phyloP scores from a whole-genome alignment of 2,329 filamentous ascomycete genomes.

The Mariannaea sp. region DNA sequence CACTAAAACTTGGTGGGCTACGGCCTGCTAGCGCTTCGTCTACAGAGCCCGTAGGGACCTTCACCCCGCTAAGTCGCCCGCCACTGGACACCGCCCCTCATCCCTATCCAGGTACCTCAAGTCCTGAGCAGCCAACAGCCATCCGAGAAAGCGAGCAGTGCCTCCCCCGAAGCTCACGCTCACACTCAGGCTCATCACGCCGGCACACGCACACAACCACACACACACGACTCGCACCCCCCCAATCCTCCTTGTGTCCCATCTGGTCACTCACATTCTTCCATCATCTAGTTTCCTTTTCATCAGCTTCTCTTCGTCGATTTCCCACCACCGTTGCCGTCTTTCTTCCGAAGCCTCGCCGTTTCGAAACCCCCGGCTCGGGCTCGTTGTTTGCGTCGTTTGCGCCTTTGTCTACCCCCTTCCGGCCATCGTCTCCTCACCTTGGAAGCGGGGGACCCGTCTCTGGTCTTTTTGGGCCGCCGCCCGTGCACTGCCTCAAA shows the following conservation, averaged over 20 bases:
- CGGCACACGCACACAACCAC: slow-evolving; percentile 1
- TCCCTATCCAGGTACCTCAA: background rate
- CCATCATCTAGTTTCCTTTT: slow-evolving; percentile 15
- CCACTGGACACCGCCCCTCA: slow-evolving; percentile 2
- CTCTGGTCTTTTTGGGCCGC: slow-evolving; percentile 35
- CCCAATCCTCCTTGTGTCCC: slow-evolving; percentile 9
- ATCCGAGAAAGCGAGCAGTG: background rate
- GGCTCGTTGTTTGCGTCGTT: slow-evolving; percentile 22
- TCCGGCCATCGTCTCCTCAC: slow-evolving; percentile 35
- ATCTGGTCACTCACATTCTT: slow-evolving; percentile 11
- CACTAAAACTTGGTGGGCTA: background rate
- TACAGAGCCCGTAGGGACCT: slow-evolving; percentile 1
- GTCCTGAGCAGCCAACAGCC: background rate
- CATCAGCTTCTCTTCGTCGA: slow-evolving; percentile 4
- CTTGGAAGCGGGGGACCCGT: slow-evolving; percentile 39
- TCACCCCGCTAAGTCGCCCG: slow-evolving; percentile 9
- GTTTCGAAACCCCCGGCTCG: slow-evolving; percentile 3
- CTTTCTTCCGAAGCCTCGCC: slow-evolving; percentile 1
- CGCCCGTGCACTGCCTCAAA: slow-evolving; percentile 42
- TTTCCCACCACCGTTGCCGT: slow-evolving; percentile 4
- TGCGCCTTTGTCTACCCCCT: slow-evolving; percentile 27
- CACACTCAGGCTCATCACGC: no score
- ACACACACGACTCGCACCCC: slow-evolving; percentile 1
- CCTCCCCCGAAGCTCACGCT: background rate
- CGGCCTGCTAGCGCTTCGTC: background rate